A percentile compares a stretch with the other conserved stretches of the same genome.
These are phyloP conservation scores for Trypanosoma theileri DNA, from an alignment of 208 protist genomes.

Conservation along the genomic window DNA sequence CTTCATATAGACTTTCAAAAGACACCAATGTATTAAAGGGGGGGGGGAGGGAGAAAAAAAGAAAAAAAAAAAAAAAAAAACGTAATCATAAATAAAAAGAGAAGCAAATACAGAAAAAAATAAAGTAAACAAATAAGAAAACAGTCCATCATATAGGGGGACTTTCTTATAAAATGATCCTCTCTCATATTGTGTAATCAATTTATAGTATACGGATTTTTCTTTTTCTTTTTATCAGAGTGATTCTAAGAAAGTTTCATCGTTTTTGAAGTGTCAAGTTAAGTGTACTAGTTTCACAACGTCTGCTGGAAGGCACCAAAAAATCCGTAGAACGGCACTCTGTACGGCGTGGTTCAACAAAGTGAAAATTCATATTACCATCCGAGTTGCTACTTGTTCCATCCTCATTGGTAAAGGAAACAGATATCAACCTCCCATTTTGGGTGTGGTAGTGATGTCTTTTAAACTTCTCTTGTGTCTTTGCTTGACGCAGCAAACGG, in stretches of 20 bases:
- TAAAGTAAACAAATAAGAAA: too few species aligned
- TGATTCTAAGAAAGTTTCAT: not conserved
- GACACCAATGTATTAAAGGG: too few species aligned
- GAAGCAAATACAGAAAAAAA: too few species aligned
- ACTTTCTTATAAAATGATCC: too few species aligned
- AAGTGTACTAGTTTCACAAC: not conserved
- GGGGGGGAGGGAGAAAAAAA: too few species aligned
- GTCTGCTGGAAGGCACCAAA: not conserved
- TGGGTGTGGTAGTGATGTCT: constrained; percentile 68
- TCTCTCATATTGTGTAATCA: too few species aligned
- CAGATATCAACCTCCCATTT: constrained; percentile 54
- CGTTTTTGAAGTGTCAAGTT: constrained; percentile 18
- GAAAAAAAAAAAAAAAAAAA: too few species aligned
- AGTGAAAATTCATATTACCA: not conserved
- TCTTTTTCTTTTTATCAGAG: too few species aligned
- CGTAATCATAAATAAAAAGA: too few species aligned
- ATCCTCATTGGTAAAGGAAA: constrained; percentile 22
- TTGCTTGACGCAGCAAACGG: constrained; percentile 60
- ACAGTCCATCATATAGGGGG: too few species aligned
- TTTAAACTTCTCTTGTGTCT: constrained; percentile 77
- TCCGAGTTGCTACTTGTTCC: not conserved
- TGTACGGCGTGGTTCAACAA: not conserved
- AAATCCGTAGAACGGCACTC: constrained; percentile 8
- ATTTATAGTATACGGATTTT: too few species aligned
- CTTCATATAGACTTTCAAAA: not conserved